These are phyloP conservation scores for Phaeodactylum tricornutum DNA, from an alignment of 108 stramenopile species.

Conservation along the genomic window DNA sequence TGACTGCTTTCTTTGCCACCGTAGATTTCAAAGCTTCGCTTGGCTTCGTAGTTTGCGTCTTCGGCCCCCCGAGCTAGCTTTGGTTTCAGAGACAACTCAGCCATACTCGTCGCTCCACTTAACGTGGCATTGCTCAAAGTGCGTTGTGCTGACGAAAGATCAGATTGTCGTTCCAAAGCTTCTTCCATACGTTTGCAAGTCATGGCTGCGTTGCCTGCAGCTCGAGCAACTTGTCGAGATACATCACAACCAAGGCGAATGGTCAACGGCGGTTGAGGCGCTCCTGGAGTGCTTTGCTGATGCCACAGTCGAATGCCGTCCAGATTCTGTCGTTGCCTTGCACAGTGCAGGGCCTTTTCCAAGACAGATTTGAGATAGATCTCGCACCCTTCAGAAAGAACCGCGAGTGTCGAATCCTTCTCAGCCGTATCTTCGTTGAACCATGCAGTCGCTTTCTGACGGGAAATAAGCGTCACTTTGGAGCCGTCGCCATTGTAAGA, in stretches of 20 bases:
- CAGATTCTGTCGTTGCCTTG: constrained; percentile 70
- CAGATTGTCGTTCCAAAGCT: constrained; percentile 53
- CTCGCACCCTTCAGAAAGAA: constrained; percentile 62
- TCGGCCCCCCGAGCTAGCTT: constrained; percentile 40
- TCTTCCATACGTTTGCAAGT: constrained; percentile 75
- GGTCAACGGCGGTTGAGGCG: constrained; percentile 35
- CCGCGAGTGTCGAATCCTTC: constrained; percentile 50
- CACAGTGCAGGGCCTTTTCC: constrained; percentile 52
- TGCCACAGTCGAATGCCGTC: constrained; percentile 80
- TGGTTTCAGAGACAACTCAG: constrained; percentile 44
- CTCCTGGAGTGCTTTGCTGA: constrained; percentile 22
- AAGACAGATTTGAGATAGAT: constrained; percentile 52
- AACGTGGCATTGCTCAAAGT: constrained; percentile 28
- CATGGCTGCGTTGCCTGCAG: constrained; percentile 71
- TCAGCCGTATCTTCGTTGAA: constrained; percentile 65
- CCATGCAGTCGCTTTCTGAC: constrained; percentile 28
- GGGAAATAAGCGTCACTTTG: constrained; percentile 1
- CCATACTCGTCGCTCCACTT: constrained; percentile 42
- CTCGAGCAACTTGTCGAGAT: constrained; percentile 55
- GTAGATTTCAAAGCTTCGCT: constrained; percentile 62
- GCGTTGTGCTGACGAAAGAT: constrained; percentile 11
- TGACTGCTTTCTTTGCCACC: constrained; percentile 38
- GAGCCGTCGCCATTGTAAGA: neutral
- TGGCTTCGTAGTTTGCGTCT: constrained; percentile 53
- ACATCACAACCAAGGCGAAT: constrained; percentile 77